Base-by-base conservation (phyloP, 1,284 basidiomycete genomes). In the Stygiomarasmius scandens region DNA sequence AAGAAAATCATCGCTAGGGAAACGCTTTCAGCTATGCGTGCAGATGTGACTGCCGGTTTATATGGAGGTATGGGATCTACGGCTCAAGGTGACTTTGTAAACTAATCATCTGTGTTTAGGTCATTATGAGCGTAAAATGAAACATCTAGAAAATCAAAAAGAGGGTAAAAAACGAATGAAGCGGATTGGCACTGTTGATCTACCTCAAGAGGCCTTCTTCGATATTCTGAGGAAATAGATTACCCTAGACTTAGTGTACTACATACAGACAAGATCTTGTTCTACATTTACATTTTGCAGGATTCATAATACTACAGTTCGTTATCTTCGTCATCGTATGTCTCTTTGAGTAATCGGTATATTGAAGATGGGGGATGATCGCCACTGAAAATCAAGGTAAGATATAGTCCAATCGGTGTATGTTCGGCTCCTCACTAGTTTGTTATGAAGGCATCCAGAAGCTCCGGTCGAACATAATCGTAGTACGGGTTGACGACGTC, bases 21-120 rank as follows among this genome's bases (percentile, higher is more conserved):
- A 71, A 96, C 87, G 1, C 72, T 98, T 48, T 90, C 90, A 34
- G 93, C 95, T 0, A 76, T 93, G 69, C 85, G 95, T 36, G 95
- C 96, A 57, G 96, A 99, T 66, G 96, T 99, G 23, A 97, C 95
- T 0, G 95, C 95, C 14, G 95, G 95, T 0, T 74, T 98, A 45
- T 97, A 97, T 67, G 95, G 95, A 70, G 94, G 94, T 84, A 61
- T 62, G 76, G 16, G 43, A 12, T 27, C 27, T 29, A n/a, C n/a
- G n/a, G n/a, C n/a, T n/a, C n/a, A n/a, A n/a, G n/a, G n/a, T n/a
- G n/a, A 19, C 54, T 16, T 49, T 14, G 45, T 54, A 46, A 32
- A 53, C 16, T 36, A 50, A 49, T 43, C 24, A 43, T 22, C 34
- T 9, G 41, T 36, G 46, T 12, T 32, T 41, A 88, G 89, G 90